Evolutionary conservation across 176 grass and related monocot genomes (phyloP).

Genomic region (Eleusine coracana): DNA sequence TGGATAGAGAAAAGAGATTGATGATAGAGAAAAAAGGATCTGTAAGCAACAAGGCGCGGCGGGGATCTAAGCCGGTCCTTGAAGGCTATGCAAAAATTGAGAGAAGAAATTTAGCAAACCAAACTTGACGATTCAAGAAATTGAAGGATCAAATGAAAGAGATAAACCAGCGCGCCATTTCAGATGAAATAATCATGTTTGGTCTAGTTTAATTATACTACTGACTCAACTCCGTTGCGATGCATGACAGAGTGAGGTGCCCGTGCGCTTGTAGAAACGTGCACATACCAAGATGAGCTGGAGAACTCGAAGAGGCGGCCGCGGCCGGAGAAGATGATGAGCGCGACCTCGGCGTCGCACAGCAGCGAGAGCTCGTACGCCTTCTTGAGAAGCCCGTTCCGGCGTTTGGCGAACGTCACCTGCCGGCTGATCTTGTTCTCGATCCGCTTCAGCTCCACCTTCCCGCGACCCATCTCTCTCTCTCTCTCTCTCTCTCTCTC

Average conservation of each 20-base stretch:
- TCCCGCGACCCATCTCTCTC: slow-evolving; percentile 44
- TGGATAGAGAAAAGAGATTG: background rate
- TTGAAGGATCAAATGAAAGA: background rate
- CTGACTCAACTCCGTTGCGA: background rate
- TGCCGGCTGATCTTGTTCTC: slow-evolving; percentile 97
- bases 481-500: too few species aligned
- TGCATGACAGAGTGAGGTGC: background rate
- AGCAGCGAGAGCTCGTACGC: slow-evolving; percentile 88
- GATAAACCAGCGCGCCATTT: background rate
- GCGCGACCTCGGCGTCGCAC: slow-evolving; percentile 86
- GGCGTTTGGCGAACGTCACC: slow-evolving; percentile 89
- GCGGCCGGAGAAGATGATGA: slow-evolving; percentile 93
- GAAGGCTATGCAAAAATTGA: background rate
- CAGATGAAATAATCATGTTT: background rate
- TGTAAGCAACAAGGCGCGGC: background rate
- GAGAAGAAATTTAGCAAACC: slow-evolving; percentile 1
- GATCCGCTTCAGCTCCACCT: slow-evolving; percentile 88
- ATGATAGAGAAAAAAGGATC: slow-evolving; percentile 12
- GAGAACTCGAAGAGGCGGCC: slow-evolving; percentile 95
- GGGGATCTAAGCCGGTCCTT: background rate
- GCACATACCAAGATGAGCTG: slow-evolving; percentile 66
- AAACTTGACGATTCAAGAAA: background rate
- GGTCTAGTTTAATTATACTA: background rate
- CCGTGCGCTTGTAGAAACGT: background rate
- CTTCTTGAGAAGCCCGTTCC: slow-evolving; percentile 93